A percentile compares a stretch with the other conserved stretches of the same genome.
Evolutionary conservation across 306 rosid species (phyloP).

Genomic region (Trifolium dubium): DNA sequence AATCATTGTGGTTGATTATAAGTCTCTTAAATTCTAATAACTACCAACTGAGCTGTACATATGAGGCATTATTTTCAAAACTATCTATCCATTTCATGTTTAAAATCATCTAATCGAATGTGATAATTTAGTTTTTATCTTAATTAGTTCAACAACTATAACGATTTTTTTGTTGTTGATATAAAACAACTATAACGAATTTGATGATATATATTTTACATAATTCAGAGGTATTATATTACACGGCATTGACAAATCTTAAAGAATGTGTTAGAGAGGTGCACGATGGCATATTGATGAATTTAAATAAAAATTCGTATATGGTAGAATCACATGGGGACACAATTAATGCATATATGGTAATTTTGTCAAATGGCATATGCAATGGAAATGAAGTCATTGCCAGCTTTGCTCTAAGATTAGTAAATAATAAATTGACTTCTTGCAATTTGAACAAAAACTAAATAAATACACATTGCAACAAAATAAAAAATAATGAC

Average conservation of each 20-base stretch:
- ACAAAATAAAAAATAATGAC: not conserved
- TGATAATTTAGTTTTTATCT: not conserved
- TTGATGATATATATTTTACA: slow-evolving; percentile 22
- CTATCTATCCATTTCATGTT: not conserved
- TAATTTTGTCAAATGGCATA: slow-evolving; percentile 22
- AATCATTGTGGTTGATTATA: no score
- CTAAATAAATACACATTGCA: no score
- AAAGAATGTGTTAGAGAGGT: slow-evolving; percentile 8
- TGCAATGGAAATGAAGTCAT: not conserved
- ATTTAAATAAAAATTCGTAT: not conserved
- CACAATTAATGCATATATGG: slow-evolving; percentile 26
- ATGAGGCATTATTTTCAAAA: not conserved
- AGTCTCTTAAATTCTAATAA: no score
- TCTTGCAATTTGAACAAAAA: not conserved
- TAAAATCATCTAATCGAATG: not conserved
- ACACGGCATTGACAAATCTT: slow-evolving; percentile 48
- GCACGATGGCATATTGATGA: slow-evolving; percentile 26
- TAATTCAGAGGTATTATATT: slow-evolving; percentile 31
- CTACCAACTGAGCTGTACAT: no score
- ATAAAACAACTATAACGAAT: slow-evolving; percentile 15
- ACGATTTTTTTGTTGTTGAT: not conserved
- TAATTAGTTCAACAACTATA: slow-evolving; percentile 6
- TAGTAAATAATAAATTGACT: not conserved
- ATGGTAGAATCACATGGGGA: slow-evolving; percentile 48
- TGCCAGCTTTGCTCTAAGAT: slow-evolving; percentile 3